phyloP scores from a whole-genome alignment of 2,329 filamentous ascomycete species.

The Volutella citrinella region DNA sequence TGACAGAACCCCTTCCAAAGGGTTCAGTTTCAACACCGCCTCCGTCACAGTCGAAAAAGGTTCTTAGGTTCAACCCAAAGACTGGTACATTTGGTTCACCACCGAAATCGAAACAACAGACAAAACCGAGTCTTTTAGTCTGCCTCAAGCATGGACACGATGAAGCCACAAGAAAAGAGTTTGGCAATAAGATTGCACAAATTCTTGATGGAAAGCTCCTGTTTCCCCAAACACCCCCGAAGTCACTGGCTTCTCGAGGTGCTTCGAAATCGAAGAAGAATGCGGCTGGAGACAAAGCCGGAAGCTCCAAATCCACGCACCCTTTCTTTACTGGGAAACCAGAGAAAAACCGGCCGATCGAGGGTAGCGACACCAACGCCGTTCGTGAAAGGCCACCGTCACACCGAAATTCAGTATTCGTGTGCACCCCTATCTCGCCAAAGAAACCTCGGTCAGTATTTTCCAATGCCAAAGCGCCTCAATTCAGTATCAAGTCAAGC shows the following conservation, averaged over 20 bases:
- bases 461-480: constrained; percentile 31
- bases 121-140: constrained; percentile 42
- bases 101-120: constrained; percentile 48
- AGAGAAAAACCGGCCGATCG: constrained; percentile 25
- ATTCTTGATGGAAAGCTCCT: constrained; percentile 48
- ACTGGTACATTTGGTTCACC: constrained; percentile 63
- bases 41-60: constrained; percentile 40
- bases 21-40: not conserved
- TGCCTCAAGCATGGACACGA: constrained; percentile 59
- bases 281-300: constrained; percentile 18
- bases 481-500: constrained; percentile 43
- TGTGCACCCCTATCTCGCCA: constrained; percentile 53
- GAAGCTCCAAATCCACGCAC: constrained; percentile 33
- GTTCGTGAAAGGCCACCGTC: constrained; percentile 22
- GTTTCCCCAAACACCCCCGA: constrained; percentile 21
- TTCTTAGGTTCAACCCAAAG: constrained; percentile 56
- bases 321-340: constrained; percentile 41
- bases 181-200: constrained; percentile 60
- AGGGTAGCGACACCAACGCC: constrained; percentile 13
- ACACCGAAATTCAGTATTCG: constrained; percentile 42
- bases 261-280: constrained; percentile 21
- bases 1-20: too few relatives aligned
- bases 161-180: constrained; percentile 37
- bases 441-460: constrained; percentile 35
- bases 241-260: constrained; percentile 26